A percentile compares a stretch with the other conserved stretches of the same genome.
These are phyloP conservation scores for Rhizophora mangle DNA, from an alignment of 345 rosid genomes.

Conservation along the genomic window DNA sequence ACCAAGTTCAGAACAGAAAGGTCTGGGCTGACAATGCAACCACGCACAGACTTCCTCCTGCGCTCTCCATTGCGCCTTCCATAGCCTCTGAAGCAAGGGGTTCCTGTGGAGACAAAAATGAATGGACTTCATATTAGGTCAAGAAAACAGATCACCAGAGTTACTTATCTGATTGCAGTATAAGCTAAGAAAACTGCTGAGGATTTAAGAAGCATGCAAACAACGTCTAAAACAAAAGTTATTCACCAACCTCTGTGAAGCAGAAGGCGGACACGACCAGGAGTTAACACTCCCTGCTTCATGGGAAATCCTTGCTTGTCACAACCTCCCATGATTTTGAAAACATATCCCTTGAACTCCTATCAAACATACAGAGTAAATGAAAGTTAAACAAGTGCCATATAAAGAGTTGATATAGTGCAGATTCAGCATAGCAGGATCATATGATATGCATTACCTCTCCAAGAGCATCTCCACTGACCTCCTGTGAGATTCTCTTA, in stretches of 20 bases:
- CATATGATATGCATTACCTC: constrained; percentile 37
- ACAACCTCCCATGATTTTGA: constrained; percentile 89
- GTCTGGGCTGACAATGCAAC: constrained; percentile 77
- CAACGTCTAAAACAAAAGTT: not conserved
- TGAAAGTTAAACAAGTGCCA: not conserved
- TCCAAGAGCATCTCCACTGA: constrained; percentile 69
- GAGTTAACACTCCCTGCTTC: constrained; percentile 89
- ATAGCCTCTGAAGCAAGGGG: constrained; percentile 74
- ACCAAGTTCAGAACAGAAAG: constrained; percentile 76
- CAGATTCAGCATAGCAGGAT: not conserved
- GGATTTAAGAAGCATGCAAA: not conserved
- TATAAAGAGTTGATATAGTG: not conserved
- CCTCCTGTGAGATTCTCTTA: constrained; percentile 79
- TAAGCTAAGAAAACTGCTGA: too few species aligned
- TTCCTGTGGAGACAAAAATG: constrained; percentile 36
- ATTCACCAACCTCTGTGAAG: constrained; percentile 51
- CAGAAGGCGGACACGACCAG: constrained; percentile 80
- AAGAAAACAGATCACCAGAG: too few species aligned
- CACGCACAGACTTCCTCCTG: constrained; percentile 82
- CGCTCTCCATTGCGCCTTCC: constrained; percentile 78
- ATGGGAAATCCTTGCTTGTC: constrained; percentile 93
- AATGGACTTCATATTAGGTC: too few species aligned
- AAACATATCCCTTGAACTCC: constrained; percentile 81
- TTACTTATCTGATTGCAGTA: too few species aligned
- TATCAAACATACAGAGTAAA: constrained; percentile 10